Evolutionary conservation across 1,284 basidiomycete species (phyloP).

Genomic region (Sphaerobolus stellatus): DNA sequence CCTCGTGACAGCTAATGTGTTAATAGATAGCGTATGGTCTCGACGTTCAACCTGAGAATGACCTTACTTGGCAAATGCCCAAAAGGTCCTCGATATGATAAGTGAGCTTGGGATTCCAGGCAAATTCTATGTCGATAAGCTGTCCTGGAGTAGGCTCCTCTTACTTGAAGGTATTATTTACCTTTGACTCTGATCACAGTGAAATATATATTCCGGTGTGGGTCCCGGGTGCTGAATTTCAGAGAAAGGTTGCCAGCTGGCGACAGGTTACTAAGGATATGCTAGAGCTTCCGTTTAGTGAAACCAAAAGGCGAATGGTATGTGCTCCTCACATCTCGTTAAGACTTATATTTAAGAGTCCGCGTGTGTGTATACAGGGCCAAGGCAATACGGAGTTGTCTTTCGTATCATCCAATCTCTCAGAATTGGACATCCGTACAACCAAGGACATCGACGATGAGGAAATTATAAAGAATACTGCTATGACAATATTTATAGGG

Average conservation of each 20-base stretch:
- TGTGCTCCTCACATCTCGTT: constrained; percentile 8
- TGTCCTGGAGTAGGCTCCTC: constrained; percentile 21
- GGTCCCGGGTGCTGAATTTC: constrained; percentile 50
- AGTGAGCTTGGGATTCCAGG: constrained; percentile 15
- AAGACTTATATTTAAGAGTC: not conserved
- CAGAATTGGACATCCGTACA: not conserved
- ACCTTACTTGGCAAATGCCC: constrained; percentile 29
- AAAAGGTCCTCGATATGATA: not conserved
- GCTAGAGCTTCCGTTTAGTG: constrained; percentile 37
- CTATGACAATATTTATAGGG: constrained; percentile 6
- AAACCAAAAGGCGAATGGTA: constrained; percentile 43
- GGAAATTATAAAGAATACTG: not conserved
- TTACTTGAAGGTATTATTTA: not conserved
- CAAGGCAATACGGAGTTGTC: constrained; percentile 1
- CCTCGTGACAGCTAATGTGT: not conserved
- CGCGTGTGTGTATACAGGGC: not conserved
- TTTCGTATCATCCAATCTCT: constrained; percentile 1
- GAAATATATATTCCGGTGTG: constrained; percentile 46
- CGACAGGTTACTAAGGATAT: constrained; percentile 30
- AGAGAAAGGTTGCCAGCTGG: constrained; percentile 39
- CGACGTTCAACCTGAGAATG: constrained; percentile 30
- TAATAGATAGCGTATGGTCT: constrained; percentile 31
- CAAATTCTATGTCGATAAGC: constrained; percentile 24
- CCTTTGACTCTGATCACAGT: constrained; percentile 32
- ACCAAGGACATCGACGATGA: not conserved